Base-by-base conservation (phyloP, 805 yeast genomes). In the Kodamaea leandrae region DNA sequence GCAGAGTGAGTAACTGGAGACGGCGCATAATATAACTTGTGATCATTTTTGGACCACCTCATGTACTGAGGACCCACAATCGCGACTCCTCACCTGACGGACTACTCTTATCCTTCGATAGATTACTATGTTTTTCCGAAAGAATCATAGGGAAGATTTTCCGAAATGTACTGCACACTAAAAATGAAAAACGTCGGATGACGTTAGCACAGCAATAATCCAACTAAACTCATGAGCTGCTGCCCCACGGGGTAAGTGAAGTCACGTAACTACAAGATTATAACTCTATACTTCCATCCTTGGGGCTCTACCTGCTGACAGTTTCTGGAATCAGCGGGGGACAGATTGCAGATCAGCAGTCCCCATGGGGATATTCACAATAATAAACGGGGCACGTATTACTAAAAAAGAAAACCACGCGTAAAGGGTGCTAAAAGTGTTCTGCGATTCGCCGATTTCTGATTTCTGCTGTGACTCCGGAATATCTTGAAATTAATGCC, bases 311-410 rank as follows among this genome's bases (percentile, higher is more conserved):
- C n/a, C n/a, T n/a, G n/a, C n/a, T n/a, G n/a, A n/a, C n/a, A n/a
- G n/a, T n/a, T n/a, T n/a, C n/a, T n/a, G n/a, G n/a, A n/a, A n/a
- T n/a, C n/a, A n/a, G n/a, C n/a, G n/a, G n/a, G n/a, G n/a, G n/a
- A n/a, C n/a, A n/a, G n/a, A n/a, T n/a, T n/a, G n/a, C n/a, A n/a
- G 24, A 8, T 14, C 10, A 27, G 13, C 8, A 6, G 17, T 27
- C 32, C 32, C 32, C 32, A 27, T 14, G 32, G 32, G 32, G 32
- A 27, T 14, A 16, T 27, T 14, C 32, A 14, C 32, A 14, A 27
- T 4, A 27, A 21, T 21, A 9, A n/a, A n/a, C 24, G 9, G 9
- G 9, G 9, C 9, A 7, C 28, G 17, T 27, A 13, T 13, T 17
- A 13, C 4, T 6, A 27, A 14, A 27, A 27, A 27, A 8, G 13